Conservation (phyloP, 164 flowering plant genomes). For the Chloranthus sessilifolius region DNA sequence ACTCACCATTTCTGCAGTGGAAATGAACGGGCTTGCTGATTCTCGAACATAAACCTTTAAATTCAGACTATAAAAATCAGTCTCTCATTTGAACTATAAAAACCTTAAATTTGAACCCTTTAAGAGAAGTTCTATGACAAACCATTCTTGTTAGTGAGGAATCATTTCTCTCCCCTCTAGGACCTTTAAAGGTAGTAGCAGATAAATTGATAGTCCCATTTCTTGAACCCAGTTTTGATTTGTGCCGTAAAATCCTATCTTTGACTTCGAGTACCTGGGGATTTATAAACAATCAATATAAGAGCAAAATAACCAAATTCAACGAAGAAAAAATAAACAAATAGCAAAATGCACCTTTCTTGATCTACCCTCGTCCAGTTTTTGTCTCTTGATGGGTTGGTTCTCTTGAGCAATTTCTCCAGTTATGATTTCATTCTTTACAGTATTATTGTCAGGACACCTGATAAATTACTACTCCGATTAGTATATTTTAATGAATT, state of each 20-base stretch:
- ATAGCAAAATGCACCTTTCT: slow-evolving; percentile 53
- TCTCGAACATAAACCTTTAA: slow-evolving; percentile 80
- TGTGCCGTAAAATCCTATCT: slow-evolving; percentile 62
- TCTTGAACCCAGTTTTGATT: slow-evolving; percentile 44
- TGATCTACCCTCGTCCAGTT: slow-evolving; percentile 77
- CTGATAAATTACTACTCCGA: too few relatives aligned
- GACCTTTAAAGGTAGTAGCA: slow-evolving; percentile 26
- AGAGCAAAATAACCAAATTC: too few relatives aligned
- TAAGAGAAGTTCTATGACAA: too few relatives aligned
- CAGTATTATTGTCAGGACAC: slow-evolving; percentile 4
- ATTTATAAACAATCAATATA: too few relatives aligned
- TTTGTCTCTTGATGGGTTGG: slow-evolving; percentile 91
- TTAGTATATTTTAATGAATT: too few relatives aligned
- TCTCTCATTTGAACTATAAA: too few relatives aligned
- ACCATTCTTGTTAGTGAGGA: slow-evolving; percentile 58
- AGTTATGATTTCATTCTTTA: slow-evolving; percentile 32
- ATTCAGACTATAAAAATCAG: too few relatives aligned
- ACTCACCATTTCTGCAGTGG: slow-evolving; percentile 77
- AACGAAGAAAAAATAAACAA: background rate
- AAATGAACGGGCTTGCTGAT: slow-evolving; percentile 65
- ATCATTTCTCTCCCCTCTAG: slow-evolving; percentile 34
- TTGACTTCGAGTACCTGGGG: slow-evolving; percentile 68
- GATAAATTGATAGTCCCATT: slow-evolving; percentile 22
- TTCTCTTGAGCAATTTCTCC: slow-evolving; percentile 65
- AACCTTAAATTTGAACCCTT: too few relatives aligned